phyloP scores from a whole-genome alignment of 805 yeast genomes.

The Priceomyces medius region DNA sequence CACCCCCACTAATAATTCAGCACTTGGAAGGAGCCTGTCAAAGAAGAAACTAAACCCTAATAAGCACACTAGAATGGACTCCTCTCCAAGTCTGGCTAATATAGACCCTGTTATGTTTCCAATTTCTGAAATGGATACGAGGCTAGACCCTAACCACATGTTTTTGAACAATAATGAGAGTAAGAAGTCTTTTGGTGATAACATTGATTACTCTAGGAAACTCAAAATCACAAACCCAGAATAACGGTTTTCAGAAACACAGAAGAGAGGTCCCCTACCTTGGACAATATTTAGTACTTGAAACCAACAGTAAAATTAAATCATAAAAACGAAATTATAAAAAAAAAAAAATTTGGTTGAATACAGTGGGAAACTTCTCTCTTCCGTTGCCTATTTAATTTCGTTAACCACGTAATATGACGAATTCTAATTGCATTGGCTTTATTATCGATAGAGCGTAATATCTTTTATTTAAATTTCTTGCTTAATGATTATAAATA shows the following conservation, averaged over 20 bases:
- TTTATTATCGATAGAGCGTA: neutral
- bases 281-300: no score
- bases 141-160: conserved; percentile 28
- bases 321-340: neutral
- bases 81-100: conserved; percentile 3
- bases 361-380: neutral
- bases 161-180: conserved; percentile 25
- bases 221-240: conserved; percentile 27
- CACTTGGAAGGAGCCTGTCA: conserved; percentile 27
- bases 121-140: conserved; percentile 26
- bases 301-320: no score
- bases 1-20: conserved; percentile 12
- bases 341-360: neutral
- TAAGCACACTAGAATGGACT: conserved; percentile 12
- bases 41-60: conserved; percentile 26
- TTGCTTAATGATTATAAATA: neutral
- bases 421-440: no score
- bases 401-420: no score
- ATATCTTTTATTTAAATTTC: neutral
- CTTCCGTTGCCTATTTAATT: no score
- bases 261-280: no score
- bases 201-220: conserved; percentile 34
- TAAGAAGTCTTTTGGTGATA: conserved; percentile 32
- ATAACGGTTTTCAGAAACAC: neutral
- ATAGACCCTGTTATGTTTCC: conserved; percentile 29